Evolutionary conservation across 345 rosid genomes (phyloP).

Genomic region (Populus alba): DNA sequence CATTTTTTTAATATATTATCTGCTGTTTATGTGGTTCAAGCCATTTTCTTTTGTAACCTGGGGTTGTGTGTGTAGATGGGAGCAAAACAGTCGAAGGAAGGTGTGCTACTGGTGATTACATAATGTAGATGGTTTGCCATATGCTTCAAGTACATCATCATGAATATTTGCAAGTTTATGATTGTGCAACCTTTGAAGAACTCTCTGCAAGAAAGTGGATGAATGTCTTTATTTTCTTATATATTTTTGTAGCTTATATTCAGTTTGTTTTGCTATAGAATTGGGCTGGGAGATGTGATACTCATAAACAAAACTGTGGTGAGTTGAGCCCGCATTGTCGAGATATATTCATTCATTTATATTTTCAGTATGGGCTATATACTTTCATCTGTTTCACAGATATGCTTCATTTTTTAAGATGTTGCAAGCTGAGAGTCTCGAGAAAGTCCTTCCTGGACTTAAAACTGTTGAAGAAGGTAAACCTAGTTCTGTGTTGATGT

Average conservation of each 20-base stretch:
- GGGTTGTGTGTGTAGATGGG: constrained; percentile 33
- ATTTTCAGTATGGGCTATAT: not conserved
- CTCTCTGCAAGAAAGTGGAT: not conserved
- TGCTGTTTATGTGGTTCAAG: not conserved
- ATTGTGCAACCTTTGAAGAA: not conserved
- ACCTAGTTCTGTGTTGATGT: not conserved
- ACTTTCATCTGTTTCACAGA: constrained; percentile 17
- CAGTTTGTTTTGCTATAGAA: constrained; percentile 40
- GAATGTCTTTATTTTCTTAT: not conserved
- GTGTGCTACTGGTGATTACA: constrained; percentile 33
- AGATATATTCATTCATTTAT: constrained; percentile 10
- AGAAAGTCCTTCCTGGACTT: constrained; percentile 63
- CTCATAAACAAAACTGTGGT: constrained; percentile 62
- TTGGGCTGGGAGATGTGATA: constrained; percentile 50
- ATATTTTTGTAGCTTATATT: not conserved
- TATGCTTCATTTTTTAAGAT: constrained; percentile 64
- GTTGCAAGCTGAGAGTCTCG: constrained; percentile 57
- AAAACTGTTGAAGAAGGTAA: constrained; percentile 67
- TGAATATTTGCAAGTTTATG: not conserved
- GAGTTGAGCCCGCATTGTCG: constrained; percentile 43
- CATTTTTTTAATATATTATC: not conserved
- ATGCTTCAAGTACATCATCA: not conserved
- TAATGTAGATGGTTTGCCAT: constrained; percentile 23
- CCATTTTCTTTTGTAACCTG: constrained; percentile 16
- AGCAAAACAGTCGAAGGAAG: constrained; percentile 47